Evolutionary conservation across 169 alveolate genomes (phyloP).

Genomic region (Cryptosporidium canis): DNA sequence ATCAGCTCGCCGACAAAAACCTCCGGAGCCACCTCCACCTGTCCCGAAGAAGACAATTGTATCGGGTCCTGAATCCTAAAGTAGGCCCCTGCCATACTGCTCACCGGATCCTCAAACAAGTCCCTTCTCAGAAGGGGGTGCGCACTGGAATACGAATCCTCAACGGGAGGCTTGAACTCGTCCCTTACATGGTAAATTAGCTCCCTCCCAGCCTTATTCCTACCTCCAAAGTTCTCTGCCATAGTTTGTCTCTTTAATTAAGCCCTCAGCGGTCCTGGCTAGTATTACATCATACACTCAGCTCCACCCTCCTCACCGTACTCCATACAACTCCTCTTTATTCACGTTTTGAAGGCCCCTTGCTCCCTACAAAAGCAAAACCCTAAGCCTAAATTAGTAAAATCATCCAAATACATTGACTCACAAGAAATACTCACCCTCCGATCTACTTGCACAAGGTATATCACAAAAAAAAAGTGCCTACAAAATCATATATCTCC

Average conservation of each 20-base stretch:
- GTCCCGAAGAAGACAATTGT: constrained; percentile 3
- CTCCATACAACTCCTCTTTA: neutral
- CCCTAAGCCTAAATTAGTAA: no score
- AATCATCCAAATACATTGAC: neutral
- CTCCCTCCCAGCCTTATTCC: constrained; percentile 44
- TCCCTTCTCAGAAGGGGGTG: constrained; percentile 47
- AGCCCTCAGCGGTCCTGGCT: neutral
- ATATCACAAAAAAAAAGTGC: no score
- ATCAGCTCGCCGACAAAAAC: constrained; percentile 79
- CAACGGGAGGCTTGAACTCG: constrained; percentile 43
- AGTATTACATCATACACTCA: neutral
- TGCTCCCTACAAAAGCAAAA: neutral
- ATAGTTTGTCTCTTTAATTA: neutral
- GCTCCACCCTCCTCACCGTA: neutral
- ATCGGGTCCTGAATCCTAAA: constrained; percentile 60
- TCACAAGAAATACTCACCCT: no score
- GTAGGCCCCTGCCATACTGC: neutral
- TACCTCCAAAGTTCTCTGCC: constrained; percentile 29
- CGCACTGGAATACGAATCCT: neutral
- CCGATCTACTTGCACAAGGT: neutral
- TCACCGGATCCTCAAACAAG: constrained; percentile 20
- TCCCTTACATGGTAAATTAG: constrained; percentile 6
- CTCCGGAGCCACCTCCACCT: neutral
- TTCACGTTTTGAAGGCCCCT: neutral
- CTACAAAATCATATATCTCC: no score